Evolutionary conservation across 805 yeast species (phyloP).

Genomic region (Candida schatavii): DNA sequence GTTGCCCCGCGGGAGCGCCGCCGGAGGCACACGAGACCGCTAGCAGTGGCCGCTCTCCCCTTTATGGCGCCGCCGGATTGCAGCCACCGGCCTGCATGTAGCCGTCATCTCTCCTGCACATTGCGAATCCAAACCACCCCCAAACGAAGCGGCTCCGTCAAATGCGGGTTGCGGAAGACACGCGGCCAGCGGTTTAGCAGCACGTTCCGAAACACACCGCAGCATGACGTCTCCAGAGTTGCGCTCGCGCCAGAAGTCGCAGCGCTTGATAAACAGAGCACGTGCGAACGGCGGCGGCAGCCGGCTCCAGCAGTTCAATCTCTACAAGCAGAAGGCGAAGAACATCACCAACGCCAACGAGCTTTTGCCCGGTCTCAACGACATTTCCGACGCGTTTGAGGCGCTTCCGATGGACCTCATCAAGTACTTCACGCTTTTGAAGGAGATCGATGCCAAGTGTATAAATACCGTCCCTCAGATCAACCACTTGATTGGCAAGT

Average conservation of each 20-base stretch:
- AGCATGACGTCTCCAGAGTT: slow-evolving; percentile 12
- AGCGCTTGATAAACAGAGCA: slow-evolving; percentile 13
- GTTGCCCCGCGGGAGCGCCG: too few species aligned
- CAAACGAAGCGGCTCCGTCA: too few species aligned
- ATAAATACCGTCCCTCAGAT: slow-evolving; percentile 69
- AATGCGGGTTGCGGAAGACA: too few species aligned
- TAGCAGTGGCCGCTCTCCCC: too few species aligned
- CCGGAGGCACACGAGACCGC: too few species aligned
- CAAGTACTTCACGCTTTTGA: slow-evolving; percentile 79
- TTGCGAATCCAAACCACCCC: too few species aligned
- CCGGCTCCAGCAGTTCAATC: slow-evolving; percentile 22
- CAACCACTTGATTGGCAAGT: slow-evolving; percentile 51
- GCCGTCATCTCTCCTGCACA: too few species aligned
- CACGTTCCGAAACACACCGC: too few species aligned
- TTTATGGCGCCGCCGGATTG: too few species aligned
- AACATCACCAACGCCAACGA: slow-evolving; percentile 34
- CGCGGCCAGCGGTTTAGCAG: too few species aligned
- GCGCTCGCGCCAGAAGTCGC: slow-evolving; percentile 29
- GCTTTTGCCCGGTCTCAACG: slow-evolving; percentile 79
- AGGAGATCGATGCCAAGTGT: slow-evolving; percentile 95
- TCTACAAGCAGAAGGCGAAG: slow-evolving; percentile 32
- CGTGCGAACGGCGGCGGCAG: slow-evolving; percentile 2
- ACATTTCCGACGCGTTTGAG: slow-evolving; percentile 84
- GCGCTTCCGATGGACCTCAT: slow-evolving; percentile 84
- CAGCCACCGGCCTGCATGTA: too few species aligned